A percentile compares a stretch with the other conserved stretches of the same genome.
Conservation (phyloP, 441 rosid genomes). For the Pelargonium myrrhifolium region DNA sequence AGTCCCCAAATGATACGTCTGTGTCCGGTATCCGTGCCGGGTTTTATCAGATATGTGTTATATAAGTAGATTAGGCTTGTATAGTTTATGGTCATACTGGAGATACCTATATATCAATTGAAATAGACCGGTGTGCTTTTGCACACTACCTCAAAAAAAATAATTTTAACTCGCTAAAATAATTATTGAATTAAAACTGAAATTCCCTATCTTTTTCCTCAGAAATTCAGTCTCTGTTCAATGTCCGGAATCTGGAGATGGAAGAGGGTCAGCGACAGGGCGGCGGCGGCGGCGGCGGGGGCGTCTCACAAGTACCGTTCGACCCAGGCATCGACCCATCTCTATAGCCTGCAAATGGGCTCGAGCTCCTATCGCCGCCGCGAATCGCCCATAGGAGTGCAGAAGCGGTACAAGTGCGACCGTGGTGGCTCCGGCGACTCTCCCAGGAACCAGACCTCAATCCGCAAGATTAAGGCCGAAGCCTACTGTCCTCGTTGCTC, state of each 20-base stretch:
- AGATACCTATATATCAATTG: too few relatives aligned
- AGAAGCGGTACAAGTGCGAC: constrained; percentile 68
- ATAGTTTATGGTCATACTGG: too few relatives aligned
- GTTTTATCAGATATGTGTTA: too few relatives aligned
- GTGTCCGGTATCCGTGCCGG: too few relatives aligned
- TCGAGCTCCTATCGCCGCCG: constrained; percentile 37
- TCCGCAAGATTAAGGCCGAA: constrained; percentile 70
- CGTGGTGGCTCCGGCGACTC: constrained; percentile 35
- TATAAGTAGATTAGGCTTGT: too few relatives aligned
- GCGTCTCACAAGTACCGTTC: constrained; percentile 13
- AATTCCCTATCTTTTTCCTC: not conserved
- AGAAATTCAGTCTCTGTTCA: not conserved
- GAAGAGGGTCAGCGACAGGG: constrained; percentile 39
- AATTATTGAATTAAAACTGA: too few relatives aligned
- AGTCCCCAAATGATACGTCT: too few relatives aligned
- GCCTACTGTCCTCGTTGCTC: constrained; percentile 87
- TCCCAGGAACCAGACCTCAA: constrained; percentile 15
- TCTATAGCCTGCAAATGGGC: constrained; percentile 32
- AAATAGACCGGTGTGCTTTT: too few relatives aligned
- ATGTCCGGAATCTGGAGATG: constrained; percentile 70
- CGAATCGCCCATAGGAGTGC: constrained; percentile 35
- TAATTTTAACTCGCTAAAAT: too few relatives aligned
- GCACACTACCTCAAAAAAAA: too few relatives aligned
- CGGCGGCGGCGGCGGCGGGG: constrained; percentile 15
- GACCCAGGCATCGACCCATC: constrained; percentile 23